Percentiles rank a stretch among this genome's conserved stretches.
These are phyloP conservation scores for Russula vinacea DNA, from an alignment of 768 basidiomycete species.

Conservation along the genomic window DNA sequence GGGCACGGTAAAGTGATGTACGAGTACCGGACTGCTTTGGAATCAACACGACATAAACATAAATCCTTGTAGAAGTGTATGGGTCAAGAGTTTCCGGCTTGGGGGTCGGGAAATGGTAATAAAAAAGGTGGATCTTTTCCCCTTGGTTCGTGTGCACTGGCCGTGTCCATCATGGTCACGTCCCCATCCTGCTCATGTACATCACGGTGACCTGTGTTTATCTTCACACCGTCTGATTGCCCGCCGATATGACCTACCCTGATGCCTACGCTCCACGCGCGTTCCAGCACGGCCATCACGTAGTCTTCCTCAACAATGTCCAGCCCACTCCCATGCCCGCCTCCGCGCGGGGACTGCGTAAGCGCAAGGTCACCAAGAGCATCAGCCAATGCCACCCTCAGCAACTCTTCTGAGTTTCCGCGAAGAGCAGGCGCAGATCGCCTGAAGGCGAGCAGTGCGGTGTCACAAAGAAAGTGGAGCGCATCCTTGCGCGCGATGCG, in stretches of 20 bases:
- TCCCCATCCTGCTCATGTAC: neutral
- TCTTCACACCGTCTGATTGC: neutral
- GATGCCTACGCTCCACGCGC: slow-evolving; percentile 21
- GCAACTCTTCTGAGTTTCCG: neutral
- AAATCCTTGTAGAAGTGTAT: neutral
- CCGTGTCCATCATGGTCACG: neutral
- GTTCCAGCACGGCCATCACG: slow-evolving; percentile 20
- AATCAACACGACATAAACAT: too few species aligned
- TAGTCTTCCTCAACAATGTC: slow-evolving; percentile 16
- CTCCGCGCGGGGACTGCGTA: slow-evolving; percentile 8
- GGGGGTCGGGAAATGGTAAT: neutral
- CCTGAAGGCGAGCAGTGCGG: slow-evolving; percentile 7
- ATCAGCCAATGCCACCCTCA: neutral
- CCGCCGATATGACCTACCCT: slow-evolving; percentile 5
- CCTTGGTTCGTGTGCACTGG: neutral
- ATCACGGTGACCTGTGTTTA: neutral
- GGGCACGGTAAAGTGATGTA: too few species aligned
- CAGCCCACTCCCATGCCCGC: neutral
- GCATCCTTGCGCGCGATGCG: slow-evolving; percentile 26
- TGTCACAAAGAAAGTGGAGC: slow-evolving; percentile 20
- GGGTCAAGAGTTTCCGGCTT: neutral
- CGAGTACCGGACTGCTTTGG: too few species aligned
- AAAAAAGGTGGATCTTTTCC: neutral
- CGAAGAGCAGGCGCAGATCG: neutral
- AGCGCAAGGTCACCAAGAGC: slow-evolving; percentile 22